phyloP scores from a whole-genome alignment of 352 stramenopile species.

The Phytopythium vexans region DNA sequence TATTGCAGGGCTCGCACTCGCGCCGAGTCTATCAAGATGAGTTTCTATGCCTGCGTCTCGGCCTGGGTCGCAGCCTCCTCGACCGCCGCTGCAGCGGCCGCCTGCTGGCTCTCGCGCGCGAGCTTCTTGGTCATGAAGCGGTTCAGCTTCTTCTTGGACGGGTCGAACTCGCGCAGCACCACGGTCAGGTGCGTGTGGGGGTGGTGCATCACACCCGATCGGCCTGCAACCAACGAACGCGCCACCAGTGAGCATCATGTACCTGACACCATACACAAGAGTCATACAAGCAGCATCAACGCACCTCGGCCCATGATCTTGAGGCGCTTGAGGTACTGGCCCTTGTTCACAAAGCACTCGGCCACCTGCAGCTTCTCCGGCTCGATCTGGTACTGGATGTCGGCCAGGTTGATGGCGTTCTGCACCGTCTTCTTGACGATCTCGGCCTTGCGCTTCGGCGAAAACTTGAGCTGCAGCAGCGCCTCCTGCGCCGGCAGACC shows the following conservation, averaged over 20 bases:
- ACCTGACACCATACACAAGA: neutral
- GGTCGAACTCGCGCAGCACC: constrained; percentile 74
- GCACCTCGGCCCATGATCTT: constrained; percentile 82
- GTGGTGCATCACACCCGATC: constrained; percentile 83
- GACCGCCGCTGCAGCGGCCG: constrained; percentile 3
- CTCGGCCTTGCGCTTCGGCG: constrained; percentile 79
- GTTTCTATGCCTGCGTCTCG: too few species aligned
- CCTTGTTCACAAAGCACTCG: constrained; percentile 87
- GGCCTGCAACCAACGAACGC: constrained; percentile 30
- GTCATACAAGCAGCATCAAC: constrained; percentile 2
- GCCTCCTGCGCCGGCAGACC: constrained; percentile 71
- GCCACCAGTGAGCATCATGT: constrained; percentile 5
- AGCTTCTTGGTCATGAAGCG: constrained; percentile 74
- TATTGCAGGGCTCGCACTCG: too few species aligned
- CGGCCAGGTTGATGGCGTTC: constrained; percentile 84
- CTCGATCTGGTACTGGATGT: constrained; percentile 89
- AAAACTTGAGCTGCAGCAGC: constrained; percentile 87
- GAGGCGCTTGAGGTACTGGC: constrained; percentile 77
- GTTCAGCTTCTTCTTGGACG: constrained; percentile 73
- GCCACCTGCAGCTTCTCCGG: constrained; percentile 78
- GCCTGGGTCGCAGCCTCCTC: neutral
- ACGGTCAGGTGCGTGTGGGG: constrained; percentile 80
- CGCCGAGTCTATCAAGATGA: too few species aligned
- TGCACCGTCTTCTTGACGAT: constrained; percentile 84
- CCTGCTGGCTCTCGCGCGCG: constrained; percentile 46